Evolutionary conservation across 345 rosid genomes (phyloP), one percentile per base, ranked within the genome.

Genomic region (Conringia planisiliqua): DNA sequence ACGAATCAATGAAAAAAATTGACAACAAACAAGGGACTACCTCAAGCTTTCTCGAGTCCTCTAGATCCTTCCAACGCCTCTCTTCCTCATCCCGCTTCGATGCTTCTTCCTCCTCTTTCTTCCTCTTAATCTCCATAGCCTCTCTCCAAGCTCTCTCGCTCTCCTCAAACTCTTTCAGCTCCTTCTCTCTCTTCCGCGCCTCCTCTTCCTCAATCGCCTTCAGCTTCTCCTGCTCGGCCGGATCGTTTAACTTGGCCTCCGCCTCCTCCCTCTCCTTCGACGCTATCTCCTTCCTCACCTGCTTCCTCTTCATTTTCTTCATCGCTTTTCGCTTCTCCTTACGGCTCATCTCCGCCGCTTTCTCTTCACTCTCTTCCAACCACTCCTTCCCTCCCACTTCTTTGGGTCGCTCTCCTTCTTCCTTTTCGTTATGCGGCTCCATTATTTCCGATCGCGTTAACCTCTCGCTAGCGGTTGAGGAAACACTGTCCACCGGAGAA

Each of bases 251-350:
- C 72, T 73, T 79, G 36, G 81, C 85, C 79, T 86, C 91, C 74
- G 72, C 86, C 40, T 80, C 87, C 58, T 83, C 88, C 70, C 88
- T 87, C 85, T 84, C 93, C 81, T 77, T 85, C 81, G 50, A 84
- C 54, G 96, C 93, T 29, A 76, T 79, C 81, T 88, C 95, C 79
- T 77, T 91, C 86, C 98, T 82, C 69, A 69, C 14, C 55, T 82
- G 89, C 84, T 82, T 89, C 85, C 97, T 82, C 87, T 84, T 94
- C 83, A 78, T n/a, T 85, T 85, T 94, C 85, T 94, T 94, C 83
- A 66, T 70, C 78, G 83, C 85, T 83, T 87, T 94, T 82, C 93
- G 65, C 88, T 88, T 94, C 72, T 87, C 96, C 79, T 83, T 87
- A 74, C 98, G 84, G 75, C 77, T 73, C 80, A 68, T 59, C 74